Evolutionary conservation across 805 yeast genomes (phyloP).

Genomic region (Candida sithepensis): DNA sequence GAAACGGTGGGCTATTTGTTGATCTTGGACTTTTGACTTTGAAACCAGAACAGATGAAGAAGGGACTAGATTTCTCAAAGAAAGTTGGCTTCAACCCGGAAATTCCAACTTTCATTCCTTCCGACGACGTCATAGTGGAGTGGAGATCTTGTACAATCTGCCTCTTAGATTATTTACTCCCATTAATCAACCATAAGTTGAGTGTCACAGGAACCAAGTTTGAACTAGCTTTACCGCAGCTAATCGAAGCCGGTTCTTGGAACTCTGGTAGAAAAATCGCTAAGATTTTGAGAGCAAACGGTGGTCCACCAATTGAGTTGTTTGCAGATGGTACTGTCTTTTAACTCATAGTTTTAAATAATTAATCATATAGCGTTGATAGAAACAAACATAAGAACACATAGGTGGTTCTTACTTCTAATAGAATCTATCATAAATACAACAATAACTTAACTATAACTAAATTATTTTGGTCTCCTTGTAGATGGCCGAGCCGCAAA

Average conservation of each 20-base stretch:
- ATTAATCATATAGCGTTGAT: neutral
- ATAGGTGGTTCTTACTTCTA: too few species aligned
- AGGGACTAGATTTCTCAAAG: conserved; percentile 37
- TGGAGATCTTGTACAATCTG: conserved; percentile 65
- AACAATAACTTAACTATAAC: neutral
- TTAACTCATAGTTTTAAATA: conserved; percentile 21
- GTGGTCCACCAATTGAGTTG: conserved; percentile 63
- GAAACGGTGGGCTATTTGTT: conserved; percentile 63
- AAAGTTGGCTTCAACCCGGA: conserved; percentile 25
- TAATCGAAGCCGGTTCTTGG: conserved; percentile 70
- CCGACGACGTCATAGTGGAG: conserved; percentile 59
- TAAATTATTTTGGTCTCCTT: too few species aligned
- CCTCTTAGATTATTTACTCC: conserved; percentile 49
- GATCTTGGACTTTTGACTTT: conserved; percentile 50
- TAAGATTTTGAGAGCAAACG: conserved; percentile 41
- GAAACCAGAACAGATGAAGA: conserved; percentile 36
- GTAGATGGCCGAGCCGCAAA: too few species aligned
- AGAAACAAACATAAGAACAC: too few species aligned
- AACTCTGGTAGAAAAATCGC: conserved; percentile 63
- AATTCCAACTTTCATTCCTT: conserved; percentile 50
- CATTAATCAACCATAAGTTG: conserved; percentile 46
- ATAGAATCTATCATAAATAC: too few species aligned
- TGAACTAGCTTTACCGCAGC: conserved; percentile 47
- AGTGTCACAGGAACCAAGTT: conserved; percentile 28
- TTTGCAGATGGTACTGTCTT: conserved; percentile 65